Evolutionary conservation across 139 green algal species (phyloP).

Genomic region (Chlamydomonas applanata): DNA sequence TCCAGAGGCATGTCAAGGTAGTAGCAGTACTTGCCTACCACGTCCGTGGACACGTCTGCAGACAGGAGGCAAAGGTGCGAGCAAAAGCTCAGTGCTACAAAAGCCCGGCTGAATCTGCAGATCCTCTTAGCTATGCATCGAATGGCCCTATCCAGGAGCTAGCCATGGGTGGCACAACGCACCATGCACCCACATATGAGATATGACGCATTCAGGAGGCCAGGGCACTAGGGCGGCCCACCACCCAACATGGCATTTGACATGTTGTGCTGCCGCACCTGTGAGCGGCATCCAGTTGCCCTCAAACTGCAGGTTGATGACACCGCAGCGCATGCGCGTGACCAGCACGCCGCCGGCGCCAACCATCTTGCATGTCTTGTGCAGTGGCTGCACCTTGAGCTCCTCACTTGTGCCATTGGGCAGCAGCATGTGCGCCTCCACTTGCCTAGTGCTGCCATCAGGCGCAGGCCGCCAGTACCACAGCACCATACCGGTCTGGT

Average conservation of each 20-base stretch:
- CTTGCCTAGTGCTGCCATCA: not conserved
- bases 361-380: slow-evolving; percentile 31
- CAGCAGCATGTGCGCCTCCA: slow-evolving; percentile 22
- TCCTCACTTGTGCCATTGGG: slow-evolving; percentile 35
- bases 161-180: no score
- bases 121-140: no score
- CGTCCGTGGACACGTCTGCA: slow-evolving; percentile 58
- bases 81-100: not conserved
- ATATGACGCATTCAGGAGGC: no score
- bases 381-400: slow-evolving; percentile 32
- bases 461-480: slow-evolving; percentile 67
- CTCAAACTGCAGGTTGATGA: slow-evolving; percentile 82
- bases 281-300: slow-evolving; percentile 80
- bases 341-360: slow-evolving; percentile 44
- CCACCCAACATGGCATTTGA: no score
- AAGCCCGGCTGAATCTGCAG: no score
- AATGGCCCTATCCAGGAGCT: no score
- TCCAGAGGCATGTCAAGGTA: slow-evolving; percentile 58
- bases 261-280: slow-evolving; percentile 30
- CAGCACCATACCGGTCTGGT: slow-evolving; percentile 68
- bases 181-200: no score
- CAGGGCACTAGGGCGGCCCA: no score
- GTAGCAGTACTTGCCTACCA: slow-evolving; percentile 91
- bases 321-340: slow-evolving; percentile 36
- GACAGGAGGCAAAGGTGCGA: not conserved